These are phyloP conservation scores for Mortierella polycephala DNA, from an alignment of 371 early-diverging fungal species.

Conservation along the genomic window DNA sequence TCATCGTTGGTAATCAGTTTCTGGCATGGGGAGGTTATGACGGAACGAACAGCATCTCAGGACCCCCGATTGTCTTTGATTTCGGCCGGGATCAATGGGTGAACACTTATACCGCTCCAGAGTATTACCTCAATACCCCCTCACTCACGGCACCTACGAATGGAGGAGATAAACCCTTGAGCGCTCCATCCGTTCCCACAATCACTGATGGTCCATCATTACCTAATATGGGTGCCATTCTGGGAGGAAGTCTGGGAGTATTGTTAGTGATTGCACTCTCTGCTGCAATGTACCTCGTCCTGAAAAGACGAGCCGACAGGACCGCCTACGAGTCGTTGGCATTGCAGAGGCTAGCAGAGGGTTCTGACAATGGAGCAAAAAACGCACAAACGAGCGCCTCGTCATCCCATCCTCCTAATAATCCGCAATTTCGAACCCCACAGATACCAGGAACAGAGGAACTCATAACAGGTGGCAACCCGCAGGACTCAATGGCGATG, in stretches of 20 bases:
- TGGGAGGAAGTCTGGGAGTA: neutral
- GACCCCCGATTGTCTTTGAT: slow-evolving; percentile 18
- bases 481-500: neutral
- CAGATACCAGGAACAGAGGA: neutral
- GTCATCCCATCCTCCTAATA: neutral
- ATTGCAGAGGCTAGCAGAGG: neutral
- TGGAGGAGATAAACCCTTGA: no score
- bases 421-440: neutral
- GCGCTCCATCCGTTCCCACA: no score
- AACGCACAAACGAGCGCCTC: neutral
- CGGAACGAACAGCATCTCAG: neutral
- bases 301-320: no score
- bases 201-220: no score
- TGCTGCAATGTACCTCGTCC: no score
- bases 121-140: neutral
- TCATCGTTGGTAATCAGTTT: slow-evolving; percentile 32
- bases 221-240: no score
- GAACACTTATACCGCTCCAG: slow-evolving; percentile 14
- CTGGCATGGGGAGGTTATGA: slow-evolving; percentile 33
- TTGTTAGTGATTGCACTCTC: neutral
- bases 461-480: neutral
- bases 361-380: neutral
- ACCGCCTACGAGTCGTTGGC: no score
- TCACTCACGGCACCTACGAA: no score
- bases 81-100: slow-evolving; percentile 11